Evolutionary conservation across 2,329 filamentous ascomycete species (phyloP).

Genomic region (Colletotrichum brevisporum): DNA sequence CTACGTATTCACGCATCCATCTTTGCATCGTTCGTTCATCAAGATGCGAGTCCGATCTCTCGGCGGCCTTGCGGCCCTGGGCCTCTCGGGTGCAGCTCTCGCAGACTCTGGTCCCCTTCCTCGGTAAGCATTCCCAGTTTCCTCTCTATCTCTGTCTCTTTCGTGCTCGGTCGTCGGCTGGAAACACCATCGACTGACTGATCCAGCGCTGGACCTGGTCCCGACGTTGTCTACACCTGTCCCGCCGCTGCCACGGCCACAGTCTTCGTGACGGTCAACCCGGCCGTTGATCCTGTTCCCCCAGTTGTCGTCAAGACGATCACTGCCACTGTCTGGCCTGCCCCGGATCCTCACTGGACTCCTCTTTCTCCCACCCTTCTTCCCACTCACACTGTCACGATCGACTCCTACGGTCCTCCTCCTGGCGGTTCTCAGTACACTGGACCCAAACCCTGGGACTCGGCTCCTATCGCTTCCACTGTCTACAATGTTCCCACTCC

Average conservation of each 20-base stretch:
- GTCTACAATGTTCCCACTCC: slow-evolving; percentile 42
- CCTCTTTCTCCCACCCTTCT: slow-evolving; percentile 40
- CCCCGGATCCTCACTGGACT: background rate
- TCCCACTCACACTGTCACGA: slow-evolving; percentile 39
- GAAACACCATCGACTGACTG: slow-evolving; percentile 32
- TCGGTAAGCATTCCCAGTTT: slow-evolving; percentile 47
- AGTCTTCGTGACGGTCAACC: slow-evolving; percentile 63
- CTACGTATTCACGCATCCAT: slow-evolving; percentile 8
- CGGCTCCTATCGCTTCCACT: slow-evolving; percentile 18
- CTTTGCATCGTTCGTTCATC: slow-evolving; percentile 39
- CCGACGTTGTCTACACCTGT: slow-evolving; percentile 48
- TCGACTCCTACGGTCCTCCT: slow-evolving; percentile 40
- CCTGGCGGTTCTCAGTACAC: slow-evolving; percentile 42
- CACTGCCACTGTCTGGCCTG: slow-evolving; percentile 30
- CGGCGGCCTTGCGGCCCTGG: slow-evolving; percentile 52
- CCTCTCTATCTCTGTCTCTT: background rate
- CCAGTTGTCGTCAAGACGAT: slow-evolving; percentile 32
- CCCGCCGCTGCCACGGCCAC: slow-evolving; percentile 57
- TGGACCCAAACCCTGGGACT: slow-evolving; percentile 40
- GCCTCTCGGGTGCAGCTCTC: slow-evolving; percentile 50
- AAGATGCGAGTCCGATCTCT: slow-evolving; percentile 57
- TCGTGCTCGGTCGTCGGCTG: background rate
- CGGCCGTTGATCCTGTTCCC: slow-evolving; percentile 45
- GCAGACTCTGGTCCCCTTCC: slow-evolving; percentile 49
- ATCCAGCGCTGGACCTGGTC: slow-evolving; percentile 40